Percentiles rank a stretch among this genome's conserved stretches.
Evolutionary conservation across 2,329 filamentous ascomycete species (phyloP).

Genomic region (Neopestalotiopsis sp.): DNA sequence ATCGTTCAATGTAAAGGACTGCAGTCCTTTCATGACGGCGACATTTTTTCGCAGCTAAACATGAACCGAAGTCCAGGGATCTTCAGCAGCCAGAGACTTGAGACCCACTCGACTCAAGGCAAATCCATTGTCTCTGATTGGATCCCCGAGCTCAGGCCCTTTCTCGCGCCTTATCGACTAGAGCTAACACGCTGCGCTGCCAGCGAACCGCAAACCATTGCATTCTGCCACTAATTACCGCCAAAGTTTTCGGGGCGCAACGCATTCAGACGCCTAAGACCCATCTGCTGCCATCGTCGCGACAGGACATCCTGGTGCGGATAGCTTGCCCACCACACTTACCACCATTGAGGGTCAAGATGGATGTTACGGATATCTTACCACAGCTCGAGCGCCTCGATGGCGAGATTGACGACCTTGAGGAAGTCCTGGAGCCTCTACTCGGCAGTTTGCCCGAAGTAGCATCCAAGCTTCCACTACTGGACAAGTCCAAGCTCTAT

Average conservation of each 20-base stretch:
- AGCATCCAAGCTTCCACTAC: conserved; percentile 81
- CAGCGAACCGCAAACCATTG: neutral
- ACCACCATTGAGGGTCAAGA: conserved; percentile 26
- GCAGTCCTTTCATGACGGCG: conserved; percentile 28
- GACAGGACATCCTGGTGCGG: neutral
- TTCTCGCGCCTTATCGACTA: neutral
- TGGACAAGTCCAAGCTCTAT: conserved; percentile 94
- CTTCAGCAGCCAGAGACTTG: conserved; percentile 6
- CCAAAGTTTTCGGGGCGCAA: conserved; percentile 28
- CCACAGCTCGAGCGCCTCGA: conserved; percentile 77
- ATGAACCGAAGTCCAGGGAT: conserved; percentile 15
- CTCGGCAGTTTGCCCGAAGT: conserved; percentile 70
- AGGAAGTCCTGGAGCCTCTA: conserved; percentile 77
- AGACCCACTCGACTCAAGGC: conserved; percentile 1
- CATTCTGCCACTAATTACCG: conserved; percentile 35
- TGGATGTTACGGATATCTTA: conserved; percentile 62
- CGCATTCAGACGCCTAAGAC: neutral
- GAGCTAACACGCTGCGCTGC: neutral
- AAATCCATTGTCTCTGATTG: conserved; percentile 8
- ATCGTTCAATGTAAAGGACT: conserved; percentile 17
- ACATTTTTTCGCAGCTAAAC: conserved; percentile 29
- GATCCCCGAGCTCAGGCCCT: neutral
- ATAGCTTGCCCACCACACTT: neutral
- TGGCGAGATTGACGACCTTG: conserved; percentile 78
- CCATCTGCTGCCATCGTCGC: neutral